These are phyloP conservation scores for Streptanthus diversifolius DNA, from an alignment of 345 rosid species.

Conservation along the genomic window DNA sequence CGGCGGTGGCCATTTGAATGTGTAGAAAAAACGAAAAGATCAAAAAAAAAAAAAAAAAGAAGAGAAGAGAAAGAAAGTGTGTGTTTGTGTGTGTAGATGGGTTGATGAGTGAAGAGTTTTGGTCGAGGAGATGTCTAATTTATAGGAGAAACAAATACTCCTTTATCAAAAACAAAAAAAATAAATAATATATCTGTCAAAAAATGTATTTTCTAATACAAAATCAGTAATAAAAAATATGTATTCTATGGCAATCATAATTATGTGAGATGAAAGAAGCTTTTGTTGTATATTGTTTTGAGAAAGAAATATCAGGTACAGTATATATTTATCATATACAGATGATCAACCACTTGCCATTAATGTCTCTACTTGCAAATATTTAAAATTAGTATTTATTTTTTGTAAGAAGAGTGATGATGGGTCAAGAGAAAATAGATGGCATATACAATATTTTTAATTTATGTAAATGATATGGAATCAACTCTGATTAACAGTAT, in stretches of 20 bases:
- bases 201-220: background rate
- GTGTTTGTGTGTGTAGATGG: slow-evolving; percentile 14
- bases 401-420: too few relatives aligned
- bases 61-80: background rate
- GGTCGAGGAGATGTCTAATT: slow-evolving; percentile 27
- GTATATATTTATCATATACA: background rate
- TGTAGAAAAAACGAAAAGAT: background rate
- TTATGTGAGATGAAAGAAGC: slow-evolving; percentile 16
- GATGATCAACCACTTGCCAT: background rate
- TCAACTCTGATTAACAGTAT: too few relatives aligned
- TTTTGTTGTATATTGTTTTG: slow-evolving; percentile 20
- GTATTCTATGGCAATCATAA: slow-evolving; percentile 19
- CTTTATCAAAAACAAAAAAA: background rate
- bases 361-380: background rate
- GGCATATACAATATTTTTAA: too few relatives aligned
- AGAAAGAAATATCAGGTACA: slow-evolving; percentile 15
- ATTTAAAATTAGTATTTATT: too few relatives aligned
- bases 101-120: slow-evolving; percentile 31
- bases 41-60: too few relatives aligned
- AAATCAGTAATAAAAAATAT: background rate
- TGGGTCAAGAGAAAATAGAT: too few relatives aligned
- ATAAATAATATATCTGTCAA: background rate
- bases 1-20: slow-evolving; percentile 36
- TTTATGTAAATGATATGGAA: too few relatives aligned
- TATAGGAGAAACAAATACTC: slow-evolving; percentile 27